phyloP scores from a whole-genome alignment of 108 stramenopile species.

The Ochromonas danica region DNA sequence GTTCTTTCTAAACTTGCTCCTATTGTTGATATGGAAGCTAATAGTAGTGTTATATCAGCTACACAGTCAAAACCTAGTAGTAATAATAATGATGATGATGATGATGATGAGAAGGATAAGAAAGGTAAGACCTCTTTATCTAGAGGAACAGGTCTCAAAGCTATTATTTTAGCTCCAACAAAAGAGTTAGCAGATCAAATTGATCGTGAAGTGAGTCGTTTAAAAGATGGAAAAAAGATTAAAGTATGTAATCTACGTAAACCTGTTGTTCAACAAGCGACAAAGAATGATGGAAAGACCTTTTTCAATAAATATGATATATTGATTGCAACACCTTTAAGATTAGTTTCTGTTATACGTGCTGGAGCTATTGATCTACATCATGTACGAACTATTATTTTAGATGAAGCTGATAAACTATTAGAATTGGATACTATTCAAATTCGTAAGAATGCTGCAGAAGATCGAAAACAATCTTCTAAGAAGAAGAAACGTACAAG shows the following conservation, averaged over 20 bases:
- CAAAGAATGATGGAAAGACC: slow-evolving; percentile 26
- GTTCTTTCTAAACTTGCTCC: slow-evolving; percentile 72
- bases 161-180: slow-evolving; percentile 92
- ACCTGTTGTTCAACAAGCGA: no score
- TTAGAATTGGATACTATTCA: slow-evolving; percentile 45
- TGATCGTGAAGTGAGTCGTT: slow-evolving; percentile 82
- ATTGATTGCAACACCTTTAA: slow-evolving; percentile 54
- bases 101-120: slow-evolving; percentile 50
- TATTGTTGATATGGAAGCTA: background rate
- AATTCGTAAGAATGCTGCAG: background rate
- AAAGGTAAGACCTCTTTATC: slow-evolving; percentile 36
- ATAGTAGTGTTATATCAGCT: no score
- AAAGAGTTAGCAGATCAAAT: slow-evolving; percentile 72
- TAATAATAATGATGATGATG: no score
- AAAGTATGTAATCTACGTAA: slow-evolving; percentile 69
- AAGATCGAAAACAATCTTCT: background rate
- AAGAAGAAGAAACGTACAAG: background rate
- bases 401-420: slow-evolving; percentile 56
- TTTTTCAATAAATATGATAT: slow-evolving; percentile 44
- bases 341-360: slow-evolving; percentile 42
- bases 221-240: slow-evolving; percentile 67
- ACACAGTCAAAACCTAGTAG: no score
- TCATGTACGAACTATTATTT: slow-evolving; percentile 42
- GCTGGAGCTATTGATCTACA: slow-evolving; percentile 38
- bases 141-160: slow-evolving; percentile 37